Conservation (phyloP, 352 stramenopile genomes). For the Phytophthora constricta region DNA sequence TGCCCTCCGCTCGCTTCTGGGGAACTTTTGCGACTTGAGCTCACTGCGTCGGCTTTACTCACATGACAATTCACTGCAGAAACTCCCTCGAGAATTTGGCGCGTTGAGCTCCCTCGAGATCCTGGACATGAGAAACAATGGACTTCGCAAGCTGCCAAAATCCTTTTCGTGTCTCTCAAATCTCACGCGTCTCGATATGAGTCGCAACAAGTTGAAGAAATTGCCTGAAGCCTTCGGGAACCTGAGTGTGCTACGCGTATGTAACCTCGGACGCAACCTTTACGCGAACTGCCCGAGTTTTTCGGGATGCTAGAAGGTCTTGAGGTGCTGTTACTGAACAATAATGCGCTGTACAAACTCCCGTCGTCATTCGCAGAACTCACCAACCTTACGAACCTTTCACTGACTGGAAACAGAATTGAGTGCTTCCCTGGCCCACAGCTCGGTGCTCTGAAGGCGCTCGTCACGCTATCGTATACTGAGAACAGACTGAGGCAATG, state of each 20-base stretch:
- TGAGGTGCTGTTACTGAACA: conserved; percentile 38
- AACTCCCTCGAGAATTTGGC: conserved; percentile 48
- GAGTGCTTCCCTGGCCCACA: conserved; percentile 43
- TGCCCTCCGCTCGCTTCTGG: conserved; percentile 45
- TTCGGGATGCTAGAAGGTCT: conserved; percentile 45
- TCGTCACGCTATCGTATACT: conserved; percentile 47
- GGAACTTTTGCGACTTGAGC: conserved; percentile 60
- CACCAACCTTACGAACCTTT: conserved; percentile 44
- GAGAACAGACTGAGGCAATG: conserved; percentile 59
- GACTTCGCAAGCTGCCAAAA: conserved; percentile 48
- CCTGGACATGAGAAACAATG: conserved; percentile 53
- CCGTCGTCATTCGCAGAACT: conserved; percentile 49
- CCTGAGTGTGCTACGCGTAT: conserved; percentile 41
- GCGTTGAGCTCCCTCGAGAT: conserved; percentile 42
- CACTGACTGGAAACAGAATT: conserved; percentile 53
- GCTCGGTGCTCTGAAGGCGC: conserved; percentile 19
- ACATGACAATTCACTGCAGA: conserved; percentile 42
- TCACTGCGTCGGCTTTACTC: conserved; percentile 49
- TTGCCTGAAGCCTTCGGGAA: conserved; percentile 60
- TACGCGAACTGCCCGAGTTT: conserved; percentile 45
- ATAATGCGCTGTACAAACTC: conserved; percentile 54
- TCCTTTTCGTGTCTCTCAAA: conserved; percentile 52
- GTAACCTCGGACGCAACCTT: conserved; percentile 47
- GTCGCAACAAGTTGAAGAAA: conserved; percentile 50
- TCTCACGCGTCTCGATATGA: conserved; percentile 46